Evolutionary conservation across 345 rosid species (phyloP).

Genomic region (Moringa oleifera): DNA sequence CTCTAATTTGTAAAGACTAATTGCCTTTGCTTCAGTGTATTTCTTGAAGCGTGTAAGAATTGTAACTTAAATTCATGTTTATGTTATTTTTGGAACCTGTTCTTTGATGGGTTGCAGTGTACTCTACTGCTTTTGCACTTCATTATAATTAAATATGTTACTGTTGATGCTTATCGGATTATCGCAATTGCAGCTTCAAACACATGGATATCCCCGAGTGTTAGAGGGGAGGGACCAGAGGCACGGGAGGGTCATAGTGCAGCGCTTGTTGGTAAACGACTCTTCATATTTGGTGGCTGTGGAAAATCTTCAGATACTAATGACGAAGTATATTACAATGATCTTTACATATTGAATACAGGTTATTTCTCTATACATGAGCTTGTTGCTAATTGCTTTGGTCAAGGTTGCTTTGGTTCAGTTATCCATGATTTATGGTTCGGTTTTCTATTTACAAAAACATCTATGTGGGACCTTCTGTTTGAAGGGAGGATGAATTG

Average conservation of each 20-base stretch:
- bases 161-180: too few relatives aligned
- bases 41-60: background rate
- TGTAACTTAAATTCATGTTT: constrained; percentile 3
- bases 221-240: constrained; percentile 90
- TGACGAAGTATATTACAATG: constrained; percentile 84
- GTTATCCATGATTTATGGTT: too few relatives aligned
- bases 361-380: constrained; percentile 32
- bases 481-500: background rate
- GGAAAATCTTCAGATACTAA: constrained; percentile 61
- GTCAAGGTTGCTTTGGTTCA: background rate
- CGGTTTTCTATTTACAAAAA: background rate
- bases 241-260: constrained; percentile 97
- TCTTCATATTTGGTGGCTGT: constrained; percentile 92
- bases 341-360: constrained; percentile 81
- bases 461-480: background rate
- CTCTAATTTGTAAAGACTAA: too few relatives aligned
- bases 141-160: too few relatives aligned
- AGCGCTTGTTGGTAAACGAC: constrained; percentile 81
- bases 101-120: background rate
- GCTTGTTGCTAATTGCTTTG: background rate
- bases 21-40: constrained; percentile 13
- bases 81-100: background rate
- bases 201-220: constrained; percentile 81
- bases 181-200: constrained; percentile 63
- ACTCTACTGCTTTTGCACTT: too few relatives aligned